A percentile compares a stretch with the other conserved stretches of the same genome.
Evolutionary conservation across 768 basidiomycete species (phyloP).

Genomic region (Amanita pallidorosea): DNA sequence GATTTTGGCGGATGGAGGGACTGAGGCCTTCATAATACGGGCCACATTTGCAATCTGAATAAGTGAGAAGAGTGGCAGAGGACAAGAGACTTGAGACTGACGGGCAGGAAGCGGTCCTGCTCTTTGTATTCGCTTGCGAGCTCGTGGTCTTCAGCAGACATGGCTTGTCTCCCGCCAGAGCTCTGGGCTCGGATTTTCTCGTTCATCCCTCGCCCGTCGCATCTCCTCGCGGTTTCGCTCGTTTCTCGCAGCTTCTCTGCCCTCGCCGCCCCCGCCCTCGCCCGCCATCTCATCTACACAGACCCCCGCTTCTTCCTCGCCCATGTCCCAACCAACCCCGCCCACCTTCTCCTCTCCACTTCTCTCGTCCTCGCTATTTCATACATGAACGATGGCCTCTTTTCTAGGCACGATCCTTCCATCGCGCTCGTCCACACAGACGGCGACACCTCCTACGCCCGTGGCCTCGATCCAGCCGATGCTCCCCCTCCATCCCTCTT

Average conservation of each 20-base stretch:
- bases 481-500: neutral
- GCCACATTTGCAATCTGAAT: conserved; percentile 93
- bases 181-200: neutral
- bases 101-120: conserved; percentile 92
- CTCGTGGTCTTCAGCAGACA: conserved; percentile 19
- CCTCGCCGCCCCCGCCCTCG: conserved; percentile 8
- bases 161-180: neutral
- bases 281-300: conserved; percentile 11
- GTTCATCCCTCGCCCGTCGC: neutral
- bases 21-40: conserved; percentile 89
- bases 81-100: conserved; percentile 23
- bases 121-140: conserved; percentile 93
- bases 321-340: conserved; percentile 5
- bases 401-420: neutral
- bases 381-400: neutral
- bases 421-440: neutral
- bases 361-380: neutral
- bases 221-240: neutral
- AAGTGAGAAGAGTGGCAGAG: neutral
- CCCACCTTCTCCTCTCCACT: neutral
- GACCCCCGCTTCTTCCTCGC: conserved; percentile 7
- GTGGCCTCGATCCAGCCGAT: neutral
- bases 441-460: neutral
- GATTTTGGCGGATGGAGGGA: conserved; percentile 88
- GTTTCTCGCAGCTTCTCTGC: neutral